Base-by-base conservation (phyloP, 371 early-diverging fungal genomes). In the Syncephalastrum sp. region DNA sequence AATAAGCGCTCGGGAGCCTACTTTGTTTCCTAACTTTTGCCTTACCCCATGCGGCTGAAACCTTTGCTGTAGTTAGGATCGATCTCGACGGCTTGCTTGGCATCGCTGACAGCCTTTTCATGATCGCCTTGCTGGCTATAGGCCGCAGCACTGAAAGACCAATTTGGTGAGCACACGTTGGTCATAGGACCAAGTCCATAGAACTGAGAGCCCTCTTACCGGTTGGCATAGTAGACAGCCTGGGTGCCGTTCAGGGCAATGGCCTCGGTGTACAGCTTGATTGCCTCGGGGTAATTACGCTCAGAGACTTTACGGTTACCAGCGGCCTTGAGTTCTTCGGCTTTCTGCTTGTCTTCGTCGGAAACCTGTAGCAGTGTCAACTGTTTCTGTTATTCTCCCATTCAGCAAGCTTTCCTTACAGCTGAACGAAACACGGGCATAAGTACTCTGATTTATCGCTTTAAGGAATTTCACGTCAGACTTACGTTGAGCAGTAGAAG, bases 201-300 rank as follows among this genome's bases (percentile, higher is more conserved):
- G 2, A 21, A 21, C 21, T 2, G 21, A 21, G 27, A 29, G 23
- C 14, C 0, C 44, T 17, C 52, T 53, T 81, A 92, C 91, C 97
- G 85, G 87, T 98, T 98, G 24, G 93, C 88, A 67, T 88, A 97
- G 79, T 92, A 98, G 14, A 98, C 93, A 23, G 97, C 95, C 61
- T 94, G 95, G 53, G 66, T 74, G 14, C 70, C 64, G 68, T 94
- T 88, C 46, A 95, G 72, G 29, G 73, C 87, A 64, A 98, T 97
- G 44, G 98, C 98, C 70, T 92, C 83, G 41, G 91, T 85, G 72
- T 97, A 98, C 41, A 90, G 79, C 43, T 81, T 82, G 63, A 95
- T 89, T 48, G 98, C 97, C 70, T 89, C 88, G 5, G 81, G 77
- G 58, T 89, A 96, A 47, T 95, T 84, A 63, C 89, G 88, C 50